These are phyloP conservation scores for Cylindrodendrum hubeiense DNA, from an alignment of 2,329 filamentous ascomycete genomes.

Conservation along the genomic window DNA sequence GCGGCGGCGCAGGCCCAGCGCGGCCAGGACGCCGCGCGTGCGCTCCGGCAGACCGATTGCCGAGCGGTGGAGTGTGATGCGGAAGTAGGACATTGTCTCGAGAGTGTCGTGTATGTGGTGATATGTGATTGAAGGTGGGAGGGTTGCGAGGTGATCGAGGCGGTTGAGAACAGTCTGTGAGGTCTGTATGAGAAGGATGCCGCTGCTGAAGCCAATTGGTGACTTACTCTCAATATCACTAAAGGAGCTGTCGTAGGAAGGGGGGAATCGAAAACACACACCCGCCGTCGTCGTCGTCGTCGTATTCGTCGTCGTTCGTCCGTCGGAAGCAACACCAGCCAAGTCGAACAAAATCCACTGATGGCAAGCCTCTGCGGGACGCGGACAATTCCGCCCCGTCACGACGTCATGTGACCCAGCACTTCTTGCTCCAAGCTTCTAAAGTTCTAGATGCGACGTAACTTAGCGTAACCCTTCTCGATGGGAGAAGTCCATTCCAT, in stretches of 20 bases:
- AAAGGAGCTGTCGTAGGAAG: not conserved
- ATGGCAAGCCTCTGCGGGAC: conserved; percentile 7
- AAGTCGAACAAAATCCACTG: conserved; percentile 21
- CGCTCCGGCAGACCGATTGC: conserved; percentile 89
- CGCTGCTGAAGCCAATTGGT: not conserved
- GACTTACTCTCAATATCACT: conserved; percentile 8
- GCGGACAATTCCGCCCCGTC: conserved; percentile 27
- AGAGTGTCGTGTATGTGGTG: not conserved
- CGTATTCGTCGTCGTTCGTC: conserved; percentile 10
- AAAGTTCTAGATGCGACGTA: not conserved
- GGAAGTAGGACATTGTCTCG: conserved; percentile 80
- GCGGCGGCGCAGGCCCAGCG: conserved; percentile 87
- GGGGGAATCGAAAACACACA: conserved; percentile 5
- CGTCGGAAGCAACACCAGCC: conserved; percentile 9
- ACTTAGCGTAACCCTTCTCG: too few relatives aligned
- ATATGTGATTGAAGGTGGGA: not conserved
- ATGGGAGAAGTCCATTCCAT: not conserved
- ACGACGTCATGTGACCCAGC: conserved; percentile 31
- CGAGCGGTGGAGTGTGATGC: conserved; percentile 89
- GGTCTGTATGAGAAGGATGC: conserved; percentile 1
- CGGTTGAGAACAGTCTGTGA: not conserved
- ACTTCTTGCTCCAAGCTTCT: not conserved
- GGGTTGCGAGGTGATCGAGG: not conserved
- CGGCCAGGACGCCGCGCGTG: conserved; percentile 83
- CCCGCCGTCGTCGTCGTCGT: conserved; percentile 10